Evolutionary conservation across 2,329 filamentous ascomycete species (phyloP).

Genomic region (Phialocephala sp.): DNA sequence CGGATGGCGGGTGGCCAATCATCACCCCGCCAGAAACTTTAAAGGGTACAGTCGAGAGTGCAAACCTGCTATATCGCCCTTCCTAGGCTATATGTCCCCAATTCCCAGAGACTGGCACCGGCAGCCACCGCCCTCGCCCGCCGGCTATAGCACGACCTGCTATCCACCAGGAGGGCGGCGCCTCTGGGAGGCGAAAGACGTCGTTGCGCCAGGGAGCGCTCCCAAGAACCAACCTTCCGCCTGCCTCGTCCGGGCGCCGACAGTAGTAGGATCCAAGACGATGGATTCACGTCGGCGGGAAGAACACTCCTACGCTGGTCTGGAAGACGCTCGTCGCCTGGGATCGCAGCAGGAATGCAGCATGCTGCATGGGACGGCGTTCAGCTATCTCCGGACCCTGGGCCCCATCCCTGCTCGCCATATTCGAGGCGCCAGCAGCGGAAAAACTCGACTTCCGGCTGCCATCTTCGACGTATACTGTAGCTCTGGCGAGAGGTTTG

Average conservation of each 20-base stretch:
- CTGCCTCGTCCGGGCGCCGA: not conserved
- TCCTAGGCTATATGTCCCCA: constrained; percentile 12
- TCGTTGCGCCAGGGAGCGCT: not conserved
- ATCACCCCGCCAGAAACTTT: no score
- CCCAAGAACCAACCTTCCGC: constrained; percentile 2
- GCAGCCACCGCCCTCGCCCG: constrained; percentile 12
- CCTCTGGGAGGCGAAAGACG: not conserved
- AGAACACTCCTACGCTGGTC: not conserved
- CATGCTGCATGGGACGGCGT: not conserved
- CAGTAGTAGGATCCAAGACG: constrained; percentile 6
- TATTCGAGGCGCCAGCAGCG: no score
- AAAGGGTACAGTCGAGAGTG: no score
- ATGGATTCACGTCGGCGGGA: constrained; percentile 8
- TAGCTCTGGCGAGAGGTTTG: no score
- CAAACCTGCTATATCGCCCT: not conserved
- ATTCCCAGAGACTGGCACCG: constrained; percentile 23
- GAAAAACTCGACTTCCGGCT: no score
- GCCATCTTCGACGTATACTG: no score
- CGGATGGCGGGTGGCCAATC: no score
- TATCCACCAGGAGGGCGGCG: constrained; percentile 1
- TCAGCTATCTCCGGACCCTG: constrained; percentile 4
- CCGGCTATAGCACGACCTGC: constrained; percentile 5
- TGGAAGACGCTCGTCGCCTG: not conserved
- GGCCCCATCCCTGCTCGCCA: not conserved
- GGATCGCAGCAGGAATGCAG: not conserved